These are phyloP conservation scores for Ustilago bromivora DNA, from an alignment of 1,284 basidiomycete genomes.

Conservation along the genomic window DNA sequence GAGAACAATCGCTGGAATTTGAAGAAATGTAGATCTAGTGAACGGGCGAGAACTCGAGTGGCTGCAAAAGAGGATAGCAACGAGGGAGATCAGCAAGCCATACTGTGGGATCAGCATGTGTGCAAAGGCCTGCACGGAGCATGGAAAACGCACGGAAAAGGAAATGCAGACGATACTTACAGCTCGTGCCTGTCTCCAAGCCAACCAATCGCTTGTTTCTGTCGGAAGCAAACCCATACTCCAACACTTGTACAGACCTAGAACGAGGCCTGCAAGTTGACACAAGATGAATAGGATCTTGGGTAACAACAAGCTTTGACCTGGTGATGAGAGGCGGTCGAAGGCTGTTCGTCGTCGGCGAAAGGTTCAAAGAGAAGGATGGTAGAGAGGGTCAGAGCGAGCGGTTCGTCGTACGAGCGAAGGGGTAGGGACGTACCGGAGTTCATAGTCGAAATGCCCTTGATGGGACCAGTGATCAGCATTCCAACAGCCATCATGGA, in stretches of 20 bases:
- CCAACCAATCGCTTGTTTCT: constrained; percentile 68
- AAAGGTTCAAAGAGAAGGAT: neutral
- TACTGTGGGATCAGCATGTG: neutral
- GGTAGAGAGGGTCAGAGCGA: neutral
- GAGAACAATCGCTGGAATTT: no score
- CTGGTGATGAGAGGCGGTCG: constrained; percentile 53
- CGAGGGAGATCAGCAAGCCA: neutral
- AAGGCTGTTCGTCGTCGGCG: constrained; percentile 40
- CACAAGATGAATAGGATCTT: constrained; percentile 60
- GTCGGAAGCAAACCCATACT: constrained; percentile 68
- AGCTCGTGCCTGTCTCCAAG: constrained; percentile 59
- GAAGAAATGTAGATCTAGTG: constrained; percentile 8
- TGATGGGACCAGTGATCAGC: constrained; percentile 63
- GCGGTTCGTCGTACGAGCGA: no score
- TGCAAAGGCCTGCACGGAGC: neutral
- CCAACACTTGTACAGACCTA: constrained; percentile 68
- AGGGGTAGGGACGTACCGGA: neutral
- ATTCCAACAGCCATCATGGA: constrained; percentile 69
- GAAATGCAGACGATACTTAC: constrained; percentile 45
- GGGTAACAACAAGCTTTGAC: constrained; percentile 58
- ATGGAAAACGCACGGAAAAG: neutral
- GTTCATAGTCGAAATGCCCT: constrained; percentile 55
- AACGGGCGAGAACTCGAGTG: constrained; percentile 49
- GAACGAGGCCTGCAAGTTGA: constrained; percentile 55
- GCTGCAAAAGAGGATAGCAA: constrained; percentile 14